Base-by-base conservation (phyloP, 2,329 filamentous ascomycete genomes). In the Colletotrichum simmondsii region DNA sequence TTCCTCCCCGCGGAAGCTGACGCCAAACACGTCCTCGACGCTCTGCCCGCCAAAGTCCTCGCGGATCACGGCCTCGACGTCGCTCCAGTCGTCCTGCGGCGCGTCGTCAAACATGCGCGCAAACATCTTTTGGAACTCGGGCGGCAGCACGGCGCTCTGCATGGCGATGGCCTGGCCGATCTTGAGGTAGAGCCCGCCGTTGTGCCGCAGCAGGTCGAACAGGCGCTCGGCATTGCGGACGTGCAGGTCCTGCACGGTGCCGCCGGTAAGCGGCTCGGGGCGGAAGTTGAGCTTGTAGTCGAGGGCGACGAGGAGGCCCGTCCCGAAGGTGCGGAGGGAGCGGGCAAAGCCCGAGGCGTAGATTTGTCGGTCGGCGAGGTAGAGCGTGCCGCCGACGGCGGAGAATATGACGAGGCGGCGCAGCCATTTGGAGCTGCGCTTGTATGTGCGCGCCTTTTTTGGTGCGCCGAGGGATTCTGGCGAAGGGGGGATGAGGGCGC, bases 231-330 rank as follows among this genome's bases (percentile, higher is more conserved):
- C 97, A 79, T 93, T 97, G 74, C 97, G 92, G 49, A 89, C 86
- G 83, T 99, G 97, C 63, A 98, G 85, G 71, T 95, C 94, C 54
- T 90, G 88, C 53, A 97, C 91, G 24, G 91, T 92, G 63, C 92
- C 90, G 28, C 92, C 94, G 62, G 92, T 89, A 68, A 92, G 89
- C 7, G 96, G 95, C 75, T 95, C 86, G 6, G 94, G 89, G 6
- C 94, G 91, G 83, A 99, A 99, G 83, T 99, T 98, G 82, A 98
- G 87, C 85, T 98, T 98, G 87, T 99, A 98, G 85, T 99, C 97
- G 28, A 95, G 79, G 1, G 95, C 96, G 19, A 97, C 93, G 58
- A 95, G 80, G 12, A 97, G 85, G 8, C 95, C 96, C 3, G 91
- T 91, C 53, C 89, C 88, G 81, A 98, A 98, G 0, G 97, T 98